Evolutionary conservation across 2,329 filamentous ascomycete genomes (phyloP), one percentile per base, ranked within the genome.

Genomic region (Sporothrix dimorphospora): DNA sequence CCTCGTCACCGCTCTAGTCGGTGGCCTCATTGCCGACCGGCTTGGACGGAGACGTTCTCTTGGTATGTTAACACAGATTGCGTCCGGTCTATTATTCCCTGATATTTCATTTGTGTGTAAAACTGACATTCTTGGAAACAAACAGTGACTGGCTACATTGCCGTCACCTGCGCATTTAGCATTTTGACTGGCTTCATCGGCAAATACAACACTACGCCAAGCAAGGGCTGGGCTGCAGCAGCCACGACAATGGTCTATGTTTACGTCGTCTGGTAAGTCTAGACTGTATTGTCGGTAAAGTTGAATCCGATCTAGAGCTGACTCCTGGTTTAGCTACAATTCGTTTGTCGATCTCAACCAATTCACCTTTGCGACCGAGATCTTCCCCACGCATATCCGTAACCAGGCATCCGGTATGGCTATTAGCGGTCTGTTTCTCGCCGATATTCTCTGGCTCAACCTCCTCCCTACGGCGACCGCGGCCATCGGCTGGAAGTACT

Each of bases 341-440:
- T 49, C 24, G 2, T 65, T 69, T 47, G 38, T 72, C 34, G 71
- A 72, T 21, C 66, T 70, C 34, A 72, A 66, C 57, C 67, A 69
- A 47, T 72, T 70, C 59, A 72, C 67, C 1, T 55, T 70, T 14
- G 71, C 71, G 5, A 70, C 71, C 4, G 71, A 72, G 57, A 70
- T 72, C 12, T 72, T 72, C 38, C 71, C 71, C 9, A 72, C 71
- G n/a, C 55, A 69, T 11, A 49, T 72, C 24, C 45, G 67, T 3
- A 70, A 40, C 49, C 42, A 72, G 51, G 71, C 66, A 1, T 65
- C 67, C 1, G 71, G 40, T 6, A 42, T 70, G 2, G 55, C 71
- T 6, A 70, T 72, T 34, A 70, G 66, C 14, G 57, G 66, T 6
- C 71, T 72, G 3, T 70, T 55, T 16, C 24, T 55, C 1, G 53